A percentile compares a stretch with the other conserved stretches of the same genome.
Evolutionary conservation across 169 alveolate species (phyloP).

Genomic region (Plasmodium cynomolgi): DNA sequence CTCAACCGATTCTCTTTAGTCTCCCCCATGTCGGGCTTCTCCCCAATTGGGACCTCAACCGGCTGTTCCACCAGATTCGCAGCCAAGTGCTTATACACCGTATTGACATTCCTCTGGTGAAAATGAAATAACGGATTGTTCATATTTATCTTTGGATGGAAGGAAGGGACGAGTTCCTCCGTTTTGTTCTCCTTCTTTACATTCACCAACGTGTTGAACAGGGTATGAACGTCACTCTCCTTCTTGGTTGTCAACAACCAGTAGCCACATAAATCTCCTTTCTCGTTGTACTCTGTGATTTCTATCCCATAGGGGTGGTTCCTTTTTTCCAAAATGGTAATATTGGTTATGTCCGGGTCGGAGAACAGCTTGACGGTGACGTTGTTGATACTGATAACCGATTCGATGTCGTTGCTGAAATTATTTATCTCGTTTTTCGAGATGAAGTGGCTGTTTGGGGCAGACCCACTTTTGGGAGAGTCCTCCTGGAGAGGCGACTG

Average conservation of each 20-base stretch:
- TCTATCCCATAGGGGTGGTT: conserved; percentile 62
- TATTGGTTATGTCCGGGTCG: conserved; percentile 43
- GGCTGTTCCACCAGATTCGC: conserved; percentile 16
- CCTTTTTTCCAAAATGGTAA: conserved; percentile 57
- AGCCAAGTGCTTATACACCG: conserved; percentile 55
- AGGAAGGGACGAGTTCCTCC: conserved; percentile 26
- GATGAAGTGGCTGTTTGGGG: not conserved
- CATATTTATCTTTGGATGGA: conserved; percentile 74
- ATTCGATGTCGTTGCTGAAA: conserved; percentile 50
- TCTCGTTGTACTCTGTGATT: conserved; percentile 59
- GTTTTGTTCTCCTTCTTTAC: conserved; percentile 16
- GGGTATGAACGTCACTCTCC: conserved; percentile 7
- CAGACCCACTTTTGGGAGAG: not conserved
- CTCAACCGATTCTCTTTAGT: not conserved
- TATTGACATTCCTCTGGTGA: conserved; percentile 32
- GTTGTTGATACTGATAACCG: conserved; percentile 29
- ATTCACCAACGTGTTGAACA: not conserved
- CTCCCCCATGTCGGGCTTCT: not conserved
- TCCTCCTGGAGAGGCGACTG: not conserved
- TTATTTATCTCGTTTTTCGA: not conserved
- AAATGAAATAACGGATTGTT: conserved; percentile 18
- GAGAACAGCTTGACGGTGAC: conserved; percentile 31
- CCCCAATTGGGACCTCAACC: not conserved
- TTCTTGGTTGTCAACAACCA: conserved; percentile 54
- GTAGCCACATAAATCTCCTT: conserved; percentile 48